Percentiles rank a stretch among this genome's conserved stretches.
Conservation (phyloP, 2,329 filamentous ascomycete species). For the Colletotrichum incanum region DNA sequence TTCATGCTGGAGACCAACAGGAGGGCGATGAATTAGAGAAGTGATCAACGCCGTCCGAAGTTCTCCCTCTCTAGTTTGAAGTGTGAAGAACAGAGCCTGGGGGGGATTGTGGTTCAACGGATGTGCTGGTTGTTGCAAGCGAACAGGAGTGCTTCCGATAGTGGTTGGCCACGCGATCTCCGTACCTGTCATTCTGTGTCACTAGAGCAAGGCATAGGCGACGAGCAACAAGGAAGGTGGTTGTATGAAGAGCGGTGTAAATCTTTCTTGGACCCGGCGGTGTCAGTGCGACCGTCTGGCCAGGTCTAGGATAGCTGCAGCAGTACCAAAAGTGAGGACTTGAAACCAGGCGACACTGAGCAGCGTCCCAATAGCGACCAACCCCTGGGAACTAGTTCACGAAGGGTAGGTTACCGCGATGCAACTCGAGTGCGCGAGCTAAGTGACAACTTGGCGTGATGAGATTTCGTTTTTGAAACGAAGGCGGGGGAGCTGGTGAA, state of each 20-base stretch:
- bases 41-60: constrained; percentile 24
- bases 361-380: background rate
- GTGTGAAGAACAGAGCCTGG: background rate
- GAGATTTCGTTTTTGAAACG: constrained; percentile 9
- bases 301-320: constrained; percentile 5
- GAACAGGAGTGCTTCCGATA: background rate
- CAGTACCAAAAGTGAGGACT: constrained; percentile 1
- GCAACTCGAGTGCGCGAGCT: background rate
- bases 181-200: background rate
- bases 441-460: constrained; percentile 5
- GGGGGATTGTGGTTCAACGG: background rate
- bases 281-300: background rate
- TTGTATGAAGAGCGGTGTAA: constrained; percentile 19
- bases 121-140: background rate
- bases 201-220: background rate
- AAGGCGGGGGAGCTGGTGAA: constrained; percentile 15
- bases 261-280: constrained; percentile 1
- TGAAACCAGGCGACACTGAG: constrained; percentile 10
- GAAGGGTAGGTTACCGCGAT: background rate
- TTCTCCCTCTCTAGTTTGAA: background rate
- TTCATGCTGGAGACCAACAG: constrained; percentile 4
- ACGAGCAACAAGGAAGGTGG: background rate
- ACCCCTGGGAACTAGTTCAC: background rate
- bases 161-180: background rate
- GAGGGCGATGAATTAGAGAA: background rate